Conservation (phyloP, 2,329 filamentous ascomycete genomes). For the Penicillium polonicum region DNA sequence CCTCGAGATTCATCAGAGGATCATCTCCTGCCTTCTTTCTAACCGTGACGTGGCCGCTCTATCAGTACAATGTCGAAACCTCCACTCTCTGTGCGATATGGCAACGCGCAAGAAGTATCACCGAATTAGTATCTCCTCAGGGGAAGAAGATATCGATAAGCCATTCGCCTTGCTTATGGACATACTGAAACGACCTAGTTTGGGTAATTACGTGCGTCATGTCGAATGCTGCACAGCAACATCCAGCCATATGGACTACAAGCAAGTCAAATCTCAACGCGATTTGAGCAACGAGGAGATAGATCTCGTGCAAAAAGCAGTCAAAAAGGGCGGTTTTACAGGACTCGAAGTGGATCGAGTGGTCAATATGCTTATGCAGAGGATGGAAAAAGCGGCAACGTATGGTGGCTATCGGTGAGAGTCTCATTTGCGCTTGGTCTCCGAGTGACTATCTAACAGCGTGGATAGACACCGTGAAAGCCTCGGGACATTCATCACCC, state of each 20-base stretch:
- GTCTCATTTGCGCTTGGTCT: no score
- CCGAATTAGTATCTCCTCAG: slow-evolving; percentile 7
- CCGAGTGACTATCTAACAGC: neutral
- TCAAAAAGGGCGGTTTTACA: slow-evolving; percentile 14
- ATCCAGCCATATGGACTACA: neutral
- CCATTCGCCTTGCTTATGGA: slow-evolving; percentile 19
- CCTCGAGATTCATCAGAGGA: slow-evolving; percentile 1
- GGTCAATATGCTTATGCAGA: slow-evolving; percentile 23
- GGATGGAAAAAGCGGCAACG: neutral
- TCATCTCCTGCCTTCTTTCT: slow-evolving; percentile 14
- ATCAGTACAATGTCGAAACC: slow-evolving; percentile 10
- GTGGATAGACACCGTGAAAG: neutral
- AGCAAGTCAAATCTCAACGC: slow-evolving; percentile 1
- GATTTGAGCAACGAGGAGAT: slow-evolving; percentile 14
- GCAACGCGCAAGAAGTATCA: slow-evolving; percentile 12
- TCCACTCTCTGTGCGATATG: slow-evolving; percentile 19
- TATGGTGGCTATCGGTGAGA: neutral
- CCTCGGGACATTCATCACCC: slow-evolving; percentile 10
- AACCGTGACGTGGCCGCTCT: slow-evolving; percentile 17
- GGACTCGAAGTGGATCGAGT: slow-evolving; percentile 6
- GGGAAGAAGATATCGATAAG: slow-evolving; percentile 2
- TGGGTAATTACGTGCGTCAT: slow-evolving; percentile 22
- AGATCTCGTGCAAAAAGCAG: slow-evolving; percentile 11
- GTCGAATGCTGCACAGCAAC: slow-evolving; percentile 8
- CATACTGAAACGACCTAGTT: slow-evolving; percentile 19